These are phyloP conservation scores for Favolaschia claudopus DNA, from an alignment of 768 basidiomycete genomes.

Conservation along the genomic window DNA sequence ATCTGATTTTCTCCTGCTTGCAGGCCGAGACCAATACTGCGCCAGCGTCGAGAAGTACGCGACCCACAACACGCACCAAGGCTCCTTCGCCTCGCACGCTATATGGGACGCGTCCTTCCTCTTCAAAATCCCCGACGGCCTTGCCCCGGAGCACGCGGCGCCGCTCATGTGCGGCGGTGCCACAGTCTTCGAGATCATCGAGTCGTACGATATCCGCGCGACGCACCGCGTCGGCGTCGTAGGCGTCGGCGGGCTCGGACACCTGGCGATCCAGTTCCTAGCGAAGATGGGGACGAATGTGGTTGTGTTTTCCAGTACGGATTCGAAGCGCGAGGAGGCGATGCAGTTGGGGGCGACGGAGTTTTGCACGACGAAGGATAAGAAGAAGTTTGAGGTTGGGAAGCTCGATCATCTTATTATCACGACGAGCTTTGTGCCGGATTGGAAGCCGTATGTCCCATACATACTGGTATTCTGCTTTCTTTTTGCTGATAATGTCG, in stretches of 20 bases:
- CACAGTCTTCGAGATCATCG: conserved; percentile 28
- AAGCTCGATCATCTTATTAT: conserved; percentile 30
- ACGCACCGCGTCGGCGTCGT: conserved; percentile 43
- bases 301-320: conserved; percentile 43
- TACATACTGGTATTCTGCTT: background rate
- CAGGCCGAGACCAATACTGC: conserved; percentile 22
- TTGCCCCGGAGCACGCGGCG: conserved; percentile 37
- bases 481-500: background rate
- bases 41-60: conserved; percentile 26
- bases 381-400: conserved; percentile 32
- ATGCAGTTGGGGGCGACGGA: conserved; percentile 41
- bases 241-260: conserved; percentile 46
- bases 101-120: conserved; percentile 42
- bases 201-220: conserved; percentile 31
- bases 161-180: conserved; percentile 29
- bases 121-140: conserved; percentile 41
- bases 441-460: conserved; percentile 11
- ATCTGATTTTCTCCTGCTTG: background rate
- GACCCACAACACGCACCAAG: conserved; percentile 39
- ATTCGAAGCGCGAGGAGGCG: conserved; percentile 43
- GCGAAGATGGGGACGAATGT: conserved; percentile 48
- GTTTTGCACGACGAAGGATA: conserved; percentile 41
- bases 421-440: conserved; percentile 20
- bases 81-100: conserved; percentile 33
- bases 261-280: conserved; percentile 47